Percentiles rank a stretch among this genome's conserved stretches.
Conservation (phyloP, 1,284 basidiomycete genomes). For the Puccinia horiana region DNA sequence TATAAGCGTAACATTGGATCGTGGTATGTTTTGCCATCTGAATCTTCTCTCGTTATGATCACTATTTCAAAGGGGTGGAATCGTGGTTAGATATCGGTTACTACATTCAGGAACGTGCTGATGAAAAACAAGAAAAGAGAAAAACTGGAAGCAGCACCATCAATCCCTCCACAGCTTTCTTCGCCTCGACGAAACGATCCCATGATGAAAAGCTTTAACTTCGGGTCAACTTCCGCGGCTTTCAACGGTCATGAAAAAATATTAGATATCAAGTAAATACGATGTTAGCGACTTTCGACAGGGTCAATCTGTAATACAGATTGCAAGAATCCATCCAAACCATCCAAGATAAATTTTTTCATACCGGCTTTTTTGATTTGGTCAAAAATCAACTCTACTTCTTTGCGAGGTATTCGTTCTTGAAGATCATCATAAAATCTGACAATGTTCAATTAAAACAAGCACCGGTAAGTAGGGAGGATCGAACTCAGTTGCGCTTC, state of each 20-base stretch:
- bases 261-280: constrained; percentile 30
- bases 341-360: constrained; percentile 45
- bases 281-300: neutral
- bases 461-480: neutral
- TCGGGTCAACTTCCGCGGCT: constrained; percentile 72
- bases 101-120: constrained; percentile 61
- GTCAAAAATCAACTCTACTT: constrained; percentile 73
- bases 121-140: constrained; percentile 51
- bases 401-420: constrained; percentile 76
- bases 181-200: constrained; percentile 77
- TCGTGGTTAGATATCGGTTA: neutral
- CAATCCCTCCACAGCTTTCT: constrained; percentile 80
- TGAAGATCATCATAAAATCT: constrained; percentile 66
- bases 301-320: neutral
- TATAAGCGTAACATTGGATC: constrained; percentile 68
- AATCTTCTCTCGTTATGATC: constrained; percentile 12
- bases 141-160: constrained; percentile 75
- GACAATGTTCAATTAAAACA: neutral
- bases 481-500: neutral
- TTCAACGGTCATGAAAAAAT: constrained; percentile 24
- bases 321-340: neutral
- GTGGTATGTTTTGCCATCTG: constrained; percentile 56
- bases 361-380: constrained; percentile 70
- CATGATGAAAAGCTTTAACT: constrained; percentile 79
- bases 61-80: constrained; percentile 4